These are phyloP conservation scores for Lactifluus rugatus DNA, from an alignment of 768 basidiomycete genomes.

Conservation along the genomic window DNA sequence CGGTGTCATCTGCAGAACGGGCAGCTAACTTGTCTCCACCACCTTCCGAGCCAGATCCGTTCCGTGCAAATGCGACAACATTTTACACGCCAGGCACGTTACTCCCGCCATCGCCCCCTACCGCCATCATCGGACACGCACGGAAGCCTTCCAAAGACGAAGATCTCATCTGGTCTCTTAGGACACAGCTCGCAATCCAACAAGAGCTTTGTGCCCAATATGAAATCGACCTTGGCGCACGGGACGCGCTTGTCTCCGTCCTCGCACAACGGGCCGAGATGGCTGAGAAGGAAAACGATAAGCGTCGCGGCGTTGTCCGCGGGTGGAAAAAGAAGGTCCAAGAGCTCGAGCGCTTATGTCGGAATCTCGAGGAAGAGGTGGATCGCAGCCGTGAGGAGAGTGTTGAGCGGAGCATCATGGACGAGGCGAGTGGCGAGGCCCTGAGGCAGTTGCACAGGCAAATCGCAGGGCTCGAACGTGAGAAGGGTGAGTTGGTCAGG, in stretches of 20 bases:
- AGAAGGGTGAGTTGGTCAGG: conserved; percentile 39
- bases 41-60: conserved; percentile 55
- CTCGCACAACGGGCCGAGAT: conserved; percentile 45
- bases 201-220: conserved; percentile 68
- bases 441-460: conserved; percentile 71
- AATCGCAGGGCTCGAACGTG: conserved; percentile 66
- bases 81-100: conserved; percentile 71
- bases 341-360: conserved; percentile 60
- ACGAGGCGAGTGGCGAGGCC: conserved; percentile 69
- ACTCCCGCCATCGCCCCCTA: conserved; percentile 52
- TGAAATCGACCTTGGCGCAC: conserved; percentile 61
- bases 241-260: conserved; percentile 61
- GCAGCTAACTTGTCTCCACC: conserved; percentile 13
- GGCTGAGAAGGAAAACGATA: conserved; percentile 53
- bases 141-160: conserved; percentile 64
- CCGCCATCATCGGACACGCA: conserved; percentile 30
- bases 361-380: conserved; percentile 74
- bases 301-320: conserved; percentile 43
- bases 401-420: conserved; percentile 74
- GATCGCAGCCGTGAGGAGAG: conserved; percentile 77
- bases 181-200: conserved; percentile 67
- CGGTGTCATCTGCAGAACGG: conserved; percentile 16
- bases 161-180: conserved; percentile 58
- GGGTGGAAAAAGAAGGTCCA: conserved; percentile 70
- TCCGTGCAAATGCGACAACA: conserved; percentile 60